Percentiles rank a stretch among this genome's conserved stretches.
These are phyloP conservation scores for Talaromyces marneffei DNA, from an alignment of 2,329 filamentous ascomycete species.

Conservation along the genomic window DNA sequence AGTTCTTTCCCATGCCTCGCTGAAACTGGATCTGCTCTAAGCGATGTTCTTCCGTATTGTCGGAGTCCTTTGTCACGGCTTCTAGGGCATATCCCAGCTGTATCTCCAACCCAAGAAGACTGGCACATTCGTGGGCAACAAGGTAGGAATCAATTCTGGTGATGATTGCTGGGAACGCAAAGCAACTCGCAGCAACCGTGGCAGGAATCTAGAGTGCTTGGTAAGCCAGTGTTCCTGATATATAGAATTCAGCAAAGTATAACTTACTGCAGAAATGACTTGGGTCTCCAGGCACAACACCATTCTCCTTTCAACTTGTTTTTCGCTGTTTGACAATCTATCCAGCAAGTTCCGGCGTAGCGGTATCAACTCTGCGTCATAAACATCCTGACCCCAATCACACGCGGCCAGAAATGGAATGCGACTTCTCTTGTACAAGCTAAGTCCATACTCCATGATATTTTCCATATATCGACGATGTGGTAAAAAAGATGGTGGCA, in stretches of 20 bases:
- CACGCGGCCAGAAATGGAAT: slow-evolving; percentile 45
- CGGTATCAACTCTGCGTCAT: slow-evolving; percentile 67
- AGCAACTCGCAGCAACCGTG: slow-evolving; percentile 64
- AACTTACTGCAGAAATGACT: slow-evolving; percentile 65
- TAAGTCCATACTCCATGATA: slow-evolving; percentile 80
- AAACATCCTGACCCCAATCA: slow-evolving; percentile 69
- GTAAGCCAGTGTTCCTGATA: neutral
- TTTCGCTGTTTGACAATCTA: slow-evolving; percentile 50
- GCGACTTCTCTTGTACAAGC: slow-evolving; percentile 61
- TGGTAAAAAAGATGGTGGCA: slow-evolving; percentile 29
- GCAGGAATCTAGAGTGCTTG: slow-evolving; percentile 56
- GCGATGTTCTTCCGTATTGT: slow-evolving; percentile 69
- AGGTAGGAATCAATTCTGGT: slow-evolving; percentile 76
- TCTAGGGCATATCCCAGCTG: slow-evolving; percentile 69
- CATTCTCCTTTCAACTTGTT: slow-evolving; percentile 46
- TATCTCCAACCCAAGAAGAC: slow-evolving; percentile 59
- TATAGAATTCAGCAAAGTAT: neutral
- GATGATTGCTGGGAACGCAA: slow-evolving; percentile 76
- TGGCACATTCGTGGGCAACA: slow-evolving; percentile 70
- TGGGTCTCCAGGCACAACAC: slow-evolving; percentile 74
- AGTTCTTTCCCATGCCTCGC: slow-evolving; percentile 85
- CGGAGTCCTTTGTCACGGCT: slow-evolving; percentile 86
- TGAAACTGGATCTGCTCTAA: slow-evolving; percentile 67
- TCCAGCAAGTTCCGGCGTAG: slow-evolving; percentile 81
- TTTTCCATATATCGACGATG: slow-evolving; percentile 47